phyloP scores from a whole-genome alignment of 2,329 filamentous ascomycete genomes.

The Pestalotiopsis sp. region DNA sequence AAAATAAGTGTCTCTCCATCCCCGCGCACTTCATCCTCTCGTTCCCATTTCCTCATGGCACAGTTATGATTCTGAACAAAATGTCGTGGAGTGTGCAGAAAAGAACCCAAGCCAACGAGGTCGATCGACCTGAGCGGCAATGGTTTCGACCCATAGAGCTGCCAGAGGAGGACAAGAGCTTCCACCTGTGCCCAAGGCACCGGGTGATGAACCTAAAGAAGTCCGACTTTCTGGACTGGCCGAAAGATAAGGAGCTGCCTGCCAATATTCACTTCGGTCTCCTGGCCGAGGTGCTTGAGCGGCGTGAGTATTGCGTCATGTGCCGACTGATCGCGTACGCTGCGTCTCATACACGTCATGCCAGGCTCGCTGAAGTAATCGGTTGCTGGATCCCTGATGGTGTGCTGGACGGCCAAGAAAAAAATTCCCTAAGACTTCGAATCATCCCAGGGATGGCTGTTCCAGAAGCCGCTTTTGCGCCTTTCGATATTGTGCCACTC shows the following conservation, averaged over 20 bases:
- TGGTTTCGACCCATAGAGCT: slow-evolving; percentile 2
- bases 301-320: slow-evolving; percentile 9
- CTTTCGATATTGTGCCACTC: background rate
- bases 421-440: background rate
- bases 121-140: background rate
- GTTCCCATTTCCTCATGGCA: no score
- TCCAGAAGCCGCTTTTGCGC: background rate
- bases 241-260: background rate
- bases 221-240: slow-evolving; percentile 7
- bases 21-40: no score
- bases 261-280: slow-evolving; percentile 14
- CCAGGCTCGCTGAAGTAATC: no score
- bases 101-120: background rate
- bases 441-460: background rate
- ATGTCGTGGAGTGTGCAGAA: background rate
- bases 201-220: background rate
- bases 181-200: slow-evolving; percentile 14
- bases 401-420: background rate
- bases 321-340: slow-evolving; percentile 10
- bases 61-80: background rate
- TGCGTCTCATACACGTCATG: slow-evolving; percentile 4
- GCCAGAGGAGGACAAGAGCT: slow-evolving; percentile 6
- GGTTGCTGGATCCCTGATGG: background rate
- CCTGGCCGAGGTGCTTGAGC: slow-evolving; percentile 10
- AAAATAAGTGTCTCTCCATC: no score